These are phyloP conservation scores for Backusella macrospora DNA, from an alignment of 192 early-diverging fungal species.

Conservation along the genomic window DNA sequence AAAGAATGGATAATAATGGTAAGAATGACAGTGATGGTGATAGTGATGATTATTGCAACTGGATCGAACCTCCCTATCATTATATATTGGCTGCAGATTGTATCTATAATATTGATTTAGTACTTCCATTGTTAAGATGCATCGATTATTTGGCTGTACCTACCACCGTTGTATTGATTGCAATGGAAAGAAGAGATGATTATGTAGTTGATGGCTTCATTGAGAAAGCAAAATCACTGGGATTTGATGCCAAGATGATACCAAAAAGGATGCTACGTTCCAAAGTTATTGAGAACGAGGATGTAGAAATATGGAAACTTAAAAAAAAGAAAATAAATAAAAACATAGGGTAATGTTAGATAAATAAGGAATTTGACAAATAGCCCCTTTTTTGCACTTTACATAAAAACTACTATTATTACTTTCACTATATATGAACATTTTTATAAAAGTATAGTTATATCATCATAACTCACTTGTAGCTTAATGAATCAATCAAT, in stretches of 20 bases:
- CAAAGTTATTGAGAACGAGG: slow-evolving; percentile 20
- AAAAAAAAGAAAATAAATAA: slow-evolving; percentile 28
- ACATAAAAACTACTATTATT: no score
- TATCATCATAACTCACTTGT: no score
- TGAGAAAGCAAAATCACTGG: slow-evolving; percentile 23
- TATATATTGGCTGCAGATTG: slow-evolving; percentile 43
- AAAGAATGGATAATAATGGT: background rate
- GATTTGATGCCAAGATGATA: slow-evolving; percentile 33
- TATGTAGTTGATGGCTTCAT: slow-evolving; percentile 37
- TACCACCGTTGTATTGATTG: slow-evolving; percentile 22
- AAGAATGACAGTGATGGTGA: background rate
- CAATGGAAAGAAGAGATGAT: slow-evolving; percentile 41
- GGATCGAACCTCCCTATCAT: slow-evolving; percentile 23
- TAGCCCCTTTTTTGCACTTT: background rate
- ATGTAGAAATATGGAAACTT: slow-evolving; percentile 40
- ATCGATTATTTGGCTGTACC: slow-evolving; percentile 20
- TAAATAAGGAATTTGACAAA: background rate
- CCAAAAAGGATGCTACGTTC: slow-evolving; percentile 23
- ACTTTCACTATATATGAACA: no score
- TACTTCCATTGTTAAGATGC: slow-evolving; percentile 30
- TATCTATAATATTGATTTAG: slow-evolving; percentile 35
- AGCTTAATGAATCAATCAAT: no score
- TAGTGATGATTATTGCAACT: slow-evolving; percentile 2
- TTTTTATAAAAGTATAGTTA: no score
- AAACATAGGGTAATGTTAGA: background rate